phyloP scores from a whole-genome alignment of 345 rosid species.

The Melaleuca alternifolia region DNA sequence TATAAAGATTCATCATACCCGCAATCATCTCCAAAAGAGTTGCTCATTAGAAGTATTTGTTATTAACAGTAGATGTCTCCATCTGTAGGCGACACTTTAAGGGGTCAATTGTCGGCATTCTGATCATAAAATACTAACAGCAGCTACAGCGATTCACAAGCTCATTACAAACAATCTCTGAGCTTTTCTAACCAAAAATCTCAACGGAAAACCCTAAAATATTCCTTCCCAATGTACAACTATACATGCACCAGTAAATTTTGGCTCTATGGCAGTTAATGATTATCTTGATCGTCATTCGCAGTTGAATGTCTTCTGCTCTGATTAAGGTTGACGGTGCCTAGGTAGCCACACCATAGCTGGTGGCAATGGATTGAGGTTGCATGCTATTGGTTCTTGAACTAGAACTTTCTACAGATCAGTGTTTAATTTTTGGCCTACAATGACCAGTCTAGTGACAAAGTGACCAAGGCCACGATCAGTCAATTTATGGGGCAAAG shows the following conservation, averaged over 20 bases:
- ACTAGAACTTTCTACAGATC: background rate
- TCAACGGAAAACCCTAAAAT: background rate
- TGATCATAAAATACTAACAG: background rate
- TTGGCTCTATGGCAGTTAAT: background rate
- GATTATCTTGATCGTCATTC: background rate
- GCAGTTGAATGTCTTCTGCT: background rate
- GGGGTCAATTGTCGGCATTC: background rate
- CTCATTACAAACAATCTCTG: background rate
- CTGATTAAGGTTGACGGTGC: background rate
- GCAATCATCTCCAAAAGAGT: background rate
- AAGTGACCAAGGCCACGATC: background rate
- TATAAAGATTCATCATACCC: background rate
- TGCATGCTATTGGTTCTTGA: rapidly evolving
- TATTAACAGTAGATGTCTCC: background rate
- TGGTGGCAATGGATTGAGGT: background rate
- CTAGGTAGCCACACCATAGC: background rate
- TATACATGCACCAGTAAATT: background rate
- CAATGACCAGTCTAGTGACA: background rate
- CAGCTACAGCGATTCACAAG: background rate
- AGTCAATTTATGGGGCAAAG: background rate
- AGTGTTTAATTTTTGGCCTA: background rate
- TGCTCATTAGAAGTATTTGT: background rate
- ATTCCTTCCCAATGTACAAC: background rate
- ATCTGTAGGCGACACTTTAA: background rate
- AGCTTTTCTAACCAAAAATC: background rate